phyloP scores from a whole-genome alignment of 176 grass and related monocot species.

The Musa itinerans region DNA sequence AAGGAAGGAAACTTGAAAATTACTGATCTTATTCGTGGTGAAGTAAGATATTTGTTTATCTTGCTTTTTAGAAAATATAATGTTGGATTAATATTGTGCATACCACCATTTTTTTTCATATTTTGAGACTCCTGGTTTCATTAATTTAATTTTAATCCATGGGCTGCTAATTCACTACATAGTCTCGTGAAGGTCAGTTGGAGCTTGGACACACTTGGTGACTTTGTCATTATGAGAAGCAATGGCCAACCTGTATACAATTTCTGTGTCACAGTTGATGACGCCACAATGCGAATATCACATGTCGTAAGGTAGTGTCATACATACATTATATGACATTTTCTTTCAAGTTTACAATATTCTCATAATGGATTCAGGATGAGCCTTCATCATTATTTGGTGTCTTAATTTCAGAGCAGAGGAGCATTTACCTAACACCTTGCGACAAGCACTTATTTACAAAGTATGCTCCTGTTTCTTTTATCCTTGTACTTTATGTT shows the following conservation, averaged over 20 bases:
- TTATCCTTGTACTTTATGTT: background rate
- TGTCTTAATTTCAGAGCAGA: conserved; percentile 53
- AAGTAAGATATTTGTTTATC: conserved; percentile 38
- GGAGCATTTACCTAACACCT: conserved; percentile 97
- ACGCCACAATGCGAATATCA: conserved; percentile 87
- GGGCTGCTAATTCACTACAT: conserved; percentile 42
- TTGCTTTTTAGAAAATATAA: background rate
- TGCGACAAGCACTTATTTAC: conserved; percentile 92
- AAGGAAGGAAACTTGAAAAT: conserved; percentile 82
- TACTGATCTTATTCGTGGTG: conserved; percentile 83
- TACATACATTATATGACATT: background rate
- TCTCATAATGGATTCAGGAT: background rate
- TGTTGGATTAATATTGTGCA: no score
- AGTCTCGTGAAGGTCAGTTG: conserved; percentile 98
- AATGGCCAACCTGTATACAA: conserved; percentile 99
- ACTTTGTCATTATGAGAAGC: conserved; percentile 99
- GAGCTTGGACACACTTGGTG: conserved; percentile 82
- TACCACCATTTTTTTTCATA: no score
- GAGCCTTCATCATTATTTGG: background rate
- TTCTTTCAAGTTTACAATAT: background rate
- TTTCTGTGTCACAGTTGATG: conserved; percentile 98
- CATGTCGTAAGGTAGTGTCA: conserved; percentile 72
- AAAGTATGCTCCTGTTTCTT: conserved; percentile 42
- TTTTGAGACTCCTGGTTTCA: no score
- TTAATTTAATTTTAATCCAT: background rate